These are phyloP conservation scores for Neonectria punicea DNA, from an alignment of 2,329 filamentous ascomycete genomes.

Conservation along the genomic window DNA sequence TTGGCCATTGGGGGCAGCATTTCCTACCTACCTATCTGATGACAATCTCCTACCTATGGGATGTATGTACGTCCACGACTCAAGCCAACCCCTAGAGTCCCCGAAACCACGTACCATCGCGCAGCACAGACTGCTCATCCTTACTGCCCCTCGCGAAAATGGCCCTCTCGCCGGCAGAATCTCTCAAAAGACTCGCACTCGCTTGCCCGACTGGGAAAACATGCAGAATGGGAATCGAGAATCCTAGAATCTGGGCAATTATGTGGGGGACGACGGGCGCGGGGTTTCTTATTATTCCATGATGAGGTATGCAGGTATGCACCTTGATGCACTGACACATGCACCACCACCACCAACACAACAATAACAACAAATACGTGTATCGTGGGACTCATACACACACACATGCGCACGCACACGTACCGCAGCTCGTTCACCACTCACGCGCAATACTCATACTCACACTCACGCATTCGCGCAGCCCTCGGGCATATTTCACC, in stretches of 20 bases:
- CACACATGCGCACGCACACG: background rate
- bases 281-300: background rate
- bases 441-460: background rate
- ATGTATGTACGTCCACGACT: conserved; percentile 10
- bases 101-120: conserved; percentile 15
- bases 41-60: too few relatives aligned
- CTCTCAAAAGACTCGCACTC: background rate
- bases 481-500: conserved; percentile 12
- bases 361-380: background rate
- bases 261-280: conserved; percentile 1
- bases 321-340: background rate
- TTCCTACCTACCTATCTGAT: background rate
- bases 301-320: background rate
- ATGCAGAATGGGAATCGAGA: background rate
- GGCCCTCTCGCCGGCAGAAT: background rate
- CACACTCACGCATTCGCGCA: conserved; percentile 1
- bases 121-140: background rate
- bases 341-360: background rate
- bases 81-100: conserved; percentile 1
- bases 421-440: background rate
- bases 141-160: too few relatives aligned
- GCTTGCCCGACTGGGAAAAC: background rate
- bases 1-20: background rate
- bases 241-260: background rate
- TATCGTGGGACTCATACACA: conserved; percentile 3